A percentile compares a stretch with the other conserved stretches of the same genome.
phyloP scores from a whole-genome alignment of 2,329 filamentous ascomycete genomes.

The Diaporthe sp. region DNA sequence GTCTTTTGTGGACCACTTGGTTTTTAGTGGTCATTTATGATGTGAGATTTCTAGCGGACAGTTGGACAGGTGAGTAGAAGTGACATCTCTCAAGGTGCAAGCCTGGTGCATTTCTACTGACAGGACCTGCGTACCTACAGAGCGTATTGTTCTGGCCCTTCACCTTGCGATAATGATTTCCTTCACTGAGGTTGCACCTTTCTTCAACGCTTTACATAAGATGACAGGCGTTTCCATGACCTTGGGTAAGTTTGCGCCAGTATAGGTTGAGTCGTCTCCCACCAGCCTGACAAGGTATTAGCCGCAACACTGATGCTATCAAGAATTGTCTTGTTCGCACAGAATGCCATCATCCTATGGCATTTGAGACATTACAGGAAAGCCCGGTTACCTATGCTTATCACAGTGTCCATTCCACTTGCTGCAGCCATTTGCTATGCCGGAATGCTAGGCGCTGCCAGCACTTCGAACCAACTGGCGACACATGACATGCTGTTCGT shows the following conservation, averaged over 20 bases:
- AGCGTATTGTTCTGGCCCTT: background rate
- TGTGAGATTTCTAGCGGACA: slow-evolving; percentile 18
- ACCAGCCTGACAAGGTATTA: background rate
- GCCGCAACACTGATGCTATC: slow-evolving; percentile 61
- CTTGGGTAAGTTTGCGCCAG: background rate
- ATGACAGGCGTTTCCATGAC: slow-evolving; percentile 10
- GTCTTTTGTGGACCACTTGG: slow-evolving; percentile 25
- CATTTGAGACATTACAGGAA: slow-evolving; percentile 45
- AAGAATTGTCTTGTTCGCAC: slow-evolving; percentile 61
- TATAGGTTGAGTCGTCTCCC: background rate
- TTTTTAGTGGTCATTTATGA: slow-evolving; percentile 27
- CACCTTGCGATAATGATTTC: slow-evolving; percentile 24
- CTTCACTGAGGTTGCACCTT: slow-evolving; percentile 19
- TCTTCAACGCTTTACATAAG: slow-evolving; percentile 15
- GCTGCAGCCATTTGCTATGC: slow-evolving; percentile 49
- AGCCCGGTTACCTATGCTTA: background rate
- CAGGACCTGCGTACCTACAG: background rate
- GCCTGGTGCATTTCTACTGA: background rate
- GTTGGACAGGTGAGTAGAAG: slow-evolving; percentile 10
- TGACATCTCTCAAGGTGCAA: background rate
- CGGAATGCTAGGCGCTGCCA: slow-evolving; percentile 48
- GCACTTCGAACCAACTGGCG: slow-evolving; percentile 48
- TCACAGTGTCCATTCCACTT: slow-evolving; percentile 45
- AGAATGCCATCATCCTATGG: slow-evolving; percentile 61
- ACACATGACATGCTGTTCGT: slow-evolving; percentile 55